Evolutionary conservation across 2,329 filamentous ascomycete genomes (phyloP).

Genomic region (Paecilomyces formosus): DNA sequence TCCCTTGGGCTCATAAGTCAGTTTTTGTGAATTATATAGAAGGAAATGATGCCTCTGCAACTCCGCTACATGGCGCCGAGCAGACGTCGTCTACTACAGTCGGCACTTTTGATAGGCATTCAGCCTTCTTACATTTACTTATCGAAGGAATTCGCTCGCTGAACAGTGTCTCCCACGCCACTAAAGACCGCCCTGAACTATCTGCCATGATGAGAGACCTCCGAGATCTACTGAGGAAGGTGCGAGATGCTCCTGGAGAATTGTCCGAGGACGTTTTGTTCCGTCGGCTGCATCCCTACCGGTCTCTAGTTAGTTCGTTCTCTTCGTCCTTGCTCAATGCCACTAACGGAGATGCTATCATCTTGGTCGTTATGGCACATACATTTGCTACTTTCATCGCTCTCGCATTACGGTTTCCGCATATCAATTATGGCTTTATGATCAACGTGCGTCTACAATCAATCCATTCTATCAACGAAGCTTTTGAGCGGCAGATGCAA

Average conservation of each 20-base stretch:
- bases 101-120: background rate
- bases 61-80: background rate
- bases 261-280: background rate
- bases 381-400: background rate
- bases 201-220: background rate
- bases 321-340: background rate
- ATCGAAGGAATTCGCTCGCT: background rate
- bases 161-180: background rate
- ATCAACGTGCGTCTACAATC: background rate
- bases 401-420: background rate
- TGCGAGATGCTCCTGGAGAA: background rate
- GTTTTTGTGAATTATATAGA: background rate
- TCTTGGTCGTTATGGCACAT: background rate
- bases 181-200: background rate
- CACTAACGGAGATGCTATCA: background rate
- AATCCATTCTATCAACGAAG: background rate
- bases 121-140: background rate
- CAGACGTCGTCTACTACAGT: background rate
- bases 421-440: background rate
- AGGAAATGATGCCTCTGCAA: background rate
- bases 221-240: background rate
- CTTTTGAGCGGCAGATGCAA: background rate
- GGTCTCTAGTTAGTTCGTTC: background rate
- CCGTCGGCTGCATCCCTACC: background rate
- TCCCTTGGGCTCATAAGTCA: background rate